phyloP scores from a whole-genome alignment of 1,139 yeast species.

The Yamadazyma triangularis region DNA sequence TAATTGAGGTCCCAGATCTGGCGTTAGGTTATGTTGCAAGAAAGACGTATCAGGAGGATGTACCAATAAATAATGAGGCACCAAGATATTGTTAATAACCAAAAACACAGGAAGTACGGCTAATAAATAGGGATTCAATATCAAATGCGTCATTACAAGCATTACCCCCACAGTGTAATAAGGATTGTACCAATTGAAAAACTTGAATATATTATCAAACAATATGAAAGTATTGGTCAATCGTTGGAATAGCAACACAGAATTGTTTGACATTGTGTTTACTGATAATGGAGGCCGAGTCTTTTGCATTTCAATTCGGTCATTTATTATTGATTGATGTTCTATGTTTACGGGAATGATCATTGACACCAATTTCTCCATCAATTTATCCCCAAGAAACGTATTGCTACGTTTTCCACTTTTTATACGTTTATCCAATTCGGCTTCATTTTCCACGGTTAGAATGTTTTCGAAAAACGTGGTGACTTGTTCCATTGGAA shows the following conservation, averaged over 20 bases:
- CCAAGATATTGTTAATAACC: slow-evolving; percentile 52
- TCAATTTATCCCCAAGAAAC: slow-evolving; percentile 48
- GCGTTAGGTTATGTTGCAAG: slow-evolving; percentile 41
- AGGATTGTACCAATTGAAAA: slow-evolving; percentile 64
- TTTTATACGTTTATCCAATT: neutral
- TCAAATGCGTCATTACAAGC: slow-evolving; percentile 50
- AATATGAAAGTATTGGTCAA: slow-evolving; percentile 56
- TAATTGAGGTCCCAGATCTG: slow-evolving; percentile 53
- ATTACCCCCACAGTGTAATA: slow-evolving; percentile 58
- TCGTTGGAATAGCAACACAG: slow-evolving; percentile 62
- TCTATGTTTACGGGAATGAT: slow-evolving; percentile 62
- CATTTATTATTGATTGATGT: slow-evolving; percentile 36
- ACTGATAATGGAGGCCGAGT: slow-evolving; percentile 67
- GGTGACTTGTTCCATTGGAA: slow-evolving; percentile 26
- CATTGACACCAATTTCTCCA: slow-evolving; percentile 66
- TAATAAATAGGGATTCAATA: slow-evolving; percentile 59
- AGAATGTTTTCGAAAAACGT: slow-evolving; percentile 25
- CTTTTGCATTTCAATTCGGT: slow-evolving; percentile 55
- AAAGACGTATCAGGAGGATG: slow-evolving; percentile 33
- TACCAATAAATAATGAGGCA: slow-evolving; percentile 60
- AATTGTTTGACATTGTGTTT: slow-evolving; percentile 64
- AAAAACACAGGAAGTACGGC: slow-evolving; percentile 52
- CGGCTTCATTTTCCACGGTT: slow-evolving; percentile 16
- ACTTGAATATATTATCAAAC: slow-evolving; percentile 50
- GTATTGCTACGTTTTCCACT: slow-evolving; percentile 1